Evolutionary conservation across 75 land plant species (phyloP), one percentile per base, ranked within the genome.

Genomic region (Isoetes taiwanensis): DNA sequence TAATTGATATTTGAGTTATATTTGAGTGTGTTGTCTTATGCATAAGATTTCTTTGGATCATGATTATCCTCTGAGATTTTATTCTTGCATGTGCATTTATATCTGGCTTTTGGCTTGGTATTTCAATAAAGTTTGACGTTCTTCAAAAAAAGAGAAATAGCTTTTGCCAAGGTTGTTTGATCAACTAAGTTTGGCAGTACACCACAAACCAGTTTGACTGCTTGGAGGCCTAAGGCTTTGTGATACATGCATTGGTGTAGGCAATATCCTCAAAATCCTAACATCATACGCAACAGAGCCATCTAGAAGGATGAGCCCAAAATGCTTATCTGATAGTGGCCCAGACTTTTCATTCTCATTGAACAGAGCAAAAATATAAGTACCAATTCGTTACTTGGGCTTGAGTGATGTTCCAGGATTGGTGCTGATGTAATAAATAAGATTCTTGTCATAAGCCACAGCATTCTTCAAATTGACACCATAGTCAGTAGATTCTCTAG

Each of bases 391-490:
- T 4, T 33, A 0, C 0, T 42, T 43, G 4, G 70, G 70, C 66
- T 58, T 68, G n/a, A 3, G 32, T 9, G 70, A 65, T 1, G 70
- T 68, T 20, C 66, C 66, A 2, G 0, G 1, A 1, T 20, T 31
- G 1, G 64, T 54, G 19, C 23, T 31, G 19, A 66, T 63, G 28
- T 66, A 59, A 0, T 8, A 3, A 17, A 70, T 46, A 8, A 73
- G 56, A 25, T 69, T 65, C 0, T 30, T 37, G 38, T 56, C 58
- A 32, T 62, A 73, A 9, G 42, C 52, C 61, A 23, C 4, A 1
- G 78, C 81, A 50, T 66, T 66, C 2, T 41, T 57, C 0, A 59
- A 1, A 3, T 57, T 78, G 1, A 77, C 56, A 2, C 19, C 58
- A 1, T 40, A 9, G 8, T 54, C 61, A n/a, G 41, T 38, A 6